Percentiles rank a stretch among this genome's conserved stretches.
These are phyloP conservation scores for Wickerhamomyces tratensis DNA, from an alignment of 805 yeast genomes.

Conservation along the genomic window DNA sequence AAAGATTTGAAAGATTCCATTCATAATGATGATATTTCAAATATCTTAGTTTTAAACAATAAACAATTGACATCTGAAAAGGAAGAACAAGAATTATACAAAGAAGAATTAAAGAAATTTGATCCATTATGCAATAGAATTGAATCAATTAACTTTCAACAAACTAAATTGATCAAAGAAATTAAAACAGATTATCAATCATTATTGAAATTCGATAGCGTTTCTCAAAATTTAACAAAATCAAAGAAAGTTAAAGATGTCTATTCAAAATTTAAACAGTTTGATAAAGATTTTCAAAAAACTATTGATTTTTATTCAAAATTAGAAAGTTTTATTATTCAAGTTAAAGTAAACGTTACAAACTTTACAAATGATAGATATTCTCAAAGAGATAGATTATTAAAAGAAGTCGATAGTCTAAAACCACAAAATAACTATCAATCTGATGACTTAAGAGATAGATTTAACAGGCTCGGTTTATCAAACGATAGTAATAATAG, in stretches of 20 bases:
- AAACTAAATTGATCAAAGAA: conserved; percentile 40
- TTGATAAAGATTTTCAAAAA: conserved; percentile 45
- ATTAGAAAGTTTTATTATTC: conserved; percentile 17
- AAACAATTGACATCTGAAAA: conserved; percentile 36
- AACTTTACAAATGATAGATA: conserved; percentile 16
- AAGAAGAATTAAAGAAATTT: conserved; percentile 69
- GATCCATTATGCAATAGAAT: conserved; percentile 57
- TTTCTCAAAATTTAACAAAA: conserved; percentile 31
- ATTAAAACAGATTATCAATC: conserved; percentile 37
- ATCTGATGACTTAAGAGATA: conserved; percentile 9
- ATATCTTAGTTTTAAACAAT: conserved; percentile 57
- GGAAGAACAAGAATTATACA: conserved; percentile 53
- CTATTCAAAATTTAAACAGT: conserved; percentile 47
- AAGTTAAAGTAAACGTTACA: conserved; percentile 12
- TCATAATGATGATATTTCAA: conserved; percentile 79
- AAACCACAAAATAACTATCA: conserved; percentile 1
- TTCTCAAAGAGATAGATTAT: conserved; percentile 13
- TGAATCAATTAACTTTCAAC: conserved; percentile 59
- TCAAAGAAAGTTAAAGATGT: conserved; percentile 37
- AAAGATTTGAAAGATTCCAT: conserved; percentile 59
- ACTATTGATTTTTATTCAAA: conserved; percentile 59
- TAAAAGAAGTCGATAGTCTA: background rate
- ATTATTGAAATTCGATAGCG: conserved; percentile 7
- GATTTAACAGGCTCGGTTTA: conserved; percentile 11
- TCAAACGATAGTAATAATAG: background rate